Evolutionary conservation across 2,329 filamentous ascomycete species (phyloP), one percentile per base, ranked within the genome.

Genomic region (Aspergillus intermedius): DNA sequence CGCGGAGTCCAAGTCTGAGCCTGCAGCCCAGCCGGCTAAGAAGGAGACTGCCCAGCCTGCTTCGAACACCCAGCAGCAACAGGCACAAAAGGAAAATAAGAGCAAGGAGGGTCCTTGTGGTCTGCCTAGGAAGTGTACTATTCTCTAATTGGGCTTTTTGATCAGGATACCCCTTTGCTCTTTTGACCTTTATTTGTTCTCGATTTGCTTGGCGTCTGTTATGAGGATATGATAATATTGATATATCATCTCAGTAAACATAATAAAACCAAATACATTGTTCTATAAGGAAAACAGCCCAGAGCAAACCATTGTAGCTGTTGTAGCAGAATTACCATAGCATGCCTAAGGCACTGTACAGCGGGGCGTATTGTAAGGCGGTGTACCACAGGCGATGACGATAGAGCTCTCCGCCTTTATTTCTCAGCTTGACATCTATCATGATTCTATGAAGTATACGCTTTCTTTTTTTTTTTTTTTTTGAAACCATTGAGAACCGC

Each of bases 51-150:
- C 49, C 30, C 45, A 60, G 35, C 48, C 58, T 28, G 23, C 50
- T 51, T 52, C 58, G 49, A 66, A 54, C 55, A 59, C 64, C 47
- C 62, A 68, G 48, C 25, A 30, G 25, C 25, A 30, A 40, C 37
- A 40, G 51, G 46, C 44, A 47, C 62, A 70, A 49, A 67, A 78
- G 54, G 70, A 78, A 50, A 72, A 76, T 47, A 77, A 78, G 49
- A 61, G 53, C 32, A 57, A 57, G 34, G 80, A 84, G 62, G 68
- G 87, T 0, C 86, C 86, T 42, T 94, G 88, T 65, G 87, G 88
- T 19, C 72, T 93, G 59, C 88, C 88, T 28, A 72, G 75, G 45
- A 91, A 91, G 64, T 93, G 88, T 69, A 71, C 73, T 42, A 80
- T 93, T 58, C 72, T 83, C 63, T 88, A 71, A 73, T 56, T 46